Percentiles rank a stretch among this genome's conserved stretches.
These are phyloP conservation scores for Xanthoconium purpureum DNA, from an alignment of 768 basidiomycete genomes.

Conservation along the genomic window DNA sequence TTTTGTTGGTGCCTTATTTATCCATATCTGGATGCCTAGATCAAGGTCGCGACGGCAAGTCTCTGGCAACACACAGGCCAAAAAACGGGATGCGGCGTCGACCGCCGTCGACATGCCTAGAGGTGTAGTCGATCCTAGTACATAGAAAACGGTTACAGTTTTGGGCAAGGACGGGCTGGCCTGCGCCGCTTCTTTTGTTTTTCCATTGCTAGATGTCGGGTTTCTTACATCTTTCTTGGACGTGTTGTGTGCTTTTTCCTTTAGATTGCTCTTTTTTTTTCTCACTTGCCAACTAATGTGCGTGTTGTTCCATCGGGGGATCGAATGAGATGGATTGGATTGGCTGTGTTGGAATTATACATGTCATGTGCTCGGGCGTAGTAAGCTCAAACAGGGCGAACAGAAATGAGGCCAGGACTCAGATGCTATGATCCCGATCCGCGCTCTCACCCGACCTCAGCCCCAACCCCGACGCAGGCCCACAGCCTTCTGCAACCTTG, in stretches of 20 bases:
- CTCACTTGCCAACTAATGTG: not conserved
- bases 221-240: not conserved
- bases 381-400: too few species aligned
- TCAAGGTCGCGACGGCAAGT: conserved; percentile 14
- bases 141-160: not conserved
- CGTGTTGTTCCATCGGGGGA: not conserved
- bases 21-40: conserved; percentile 23
- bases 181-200: conserved; percentile 1
- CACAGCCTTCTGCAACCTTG: conserved; percentile 41
- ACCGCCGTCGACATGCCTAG: not conserved
- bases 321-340: not conserved
- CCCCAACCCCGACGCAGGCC: not conserved
- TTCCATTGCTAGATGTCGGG: not conserved
- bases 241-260: not conserved
- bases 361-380: too few species aligned
- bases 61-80: not conserved
- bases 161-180: conserved; percentile 22
- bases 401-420: too few species aligned
- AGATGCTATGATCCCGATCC: not conserved
- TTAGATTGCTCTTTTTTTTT: too few species aligned
- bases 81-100: conserved; percentile 4
- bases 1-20: conserved; percentile 25
- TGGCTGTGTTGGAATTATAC: not conserved
- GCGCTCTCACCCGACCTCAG: not conserved
- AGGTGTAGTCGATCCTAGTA: not conserved